These are phyloP conservation scores for Talaromyces adpressus DNA, from an alignment of 495 filamentous ascomycete species.

Conservation along the genomic window DNA sequence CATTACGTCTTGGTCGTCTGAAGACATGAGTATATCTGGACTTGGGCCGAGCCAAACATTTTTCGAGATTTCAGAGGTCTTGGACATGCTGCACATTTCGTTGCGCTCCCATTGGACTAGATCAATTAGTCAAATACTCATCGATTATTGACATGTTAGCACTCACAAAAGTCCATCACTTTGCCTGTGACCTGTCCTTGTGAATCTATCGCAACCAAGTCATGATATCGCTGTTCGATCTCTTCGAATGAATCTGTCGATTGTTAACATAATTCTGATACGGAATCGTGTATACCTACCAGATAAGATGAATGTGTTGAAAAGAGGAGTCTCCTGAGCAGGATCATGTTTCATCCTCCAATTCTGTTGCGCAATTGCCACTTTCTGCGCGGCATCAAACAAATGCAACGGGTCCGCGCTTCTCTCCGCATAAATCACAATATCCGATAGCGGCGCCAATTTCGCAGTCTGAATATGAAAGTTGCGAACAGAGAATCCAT, in stretches of 20 bases:
- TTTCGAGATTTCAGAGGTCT: conserved; percentile 73
- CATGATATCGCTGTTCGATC: conserved; percentile 64
- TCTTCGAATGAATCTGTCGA: conserved; percentile 57
- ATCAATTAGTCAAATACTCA: conserved; percentile 11
- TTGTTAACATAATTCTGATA: conserved; percentile 10
- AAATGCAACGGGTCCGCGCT: conserved; percentile 45
- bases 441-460: conserved; percentile 78
- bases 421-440: conserved; percentile 83
- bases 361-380: conserved; percentile 66
- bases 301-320: conserved; percentile 77
- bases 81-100: conserved; percentile 93
- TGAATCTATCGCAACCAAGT: conserved; percentile 69
- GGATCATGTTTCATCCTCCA: conserved; percentile 61
- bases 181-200: conserved; percentile 64
- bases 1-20: conserved; percentile 28
- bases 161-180: conserved; percentile 80
- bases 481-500: conserved; percentile 82
- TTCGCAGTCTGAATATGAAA: conserved; percentile 97
- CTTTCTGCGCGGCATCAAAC: conserved; percentile 57
- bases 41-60: conserved; percentile 92
- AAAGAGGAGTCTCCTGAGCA: conserved; percentile 50
- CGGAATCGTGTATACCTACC: conserved; percentile 28
- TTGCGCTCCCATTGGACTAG: conserved; percentile 74
- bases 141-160: not conserved
- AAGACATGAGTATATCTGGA: conserved; percentile 52